Evolutionary conservation across 2,329 filamentous ascomycete genomes (phyloP).

Genomic region (Scedosporium boydii): DNA sequence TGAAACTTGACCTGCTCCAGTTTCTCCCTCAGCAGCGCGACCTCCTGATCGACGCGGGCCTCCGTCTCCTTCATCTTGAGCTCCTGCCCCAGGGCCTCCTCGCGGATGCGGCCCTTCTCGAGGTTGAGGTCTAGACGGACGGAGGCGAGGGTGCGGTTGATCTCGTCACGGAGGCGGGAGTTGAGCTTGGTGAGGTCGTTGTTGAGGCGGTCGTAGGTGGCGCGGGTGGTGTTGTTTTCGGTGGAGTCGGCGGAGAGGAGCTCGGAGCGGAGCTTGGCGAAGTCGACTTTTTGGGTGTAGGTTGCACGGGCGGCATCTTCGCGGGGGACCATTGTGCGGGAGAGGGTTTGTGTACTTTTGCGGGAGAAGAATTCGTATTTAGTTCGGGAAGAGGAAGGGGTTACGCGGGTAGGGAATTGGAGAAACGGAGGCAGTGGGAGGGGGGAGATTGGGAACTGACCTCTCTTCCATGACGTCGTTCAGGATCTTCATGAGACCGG

Average conservation of each 20-base stretch:
- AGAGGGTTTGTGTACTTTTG: slow-evolving; percentile 83
- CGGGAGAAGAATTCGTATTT: neutral
- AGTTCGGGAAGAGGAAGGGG: no score
- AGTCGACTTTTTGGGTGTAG: slow-evolving; percentile 88
- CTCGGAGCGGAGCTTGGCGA: slow-evolving; percentile 92
- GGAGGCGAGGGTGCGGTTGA: slow-evolving; percentile 85
- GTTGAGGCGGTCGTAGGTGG: slow-evolving; percentile 82
- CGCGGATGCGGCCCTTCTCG: slow-evolving; percentile 90
- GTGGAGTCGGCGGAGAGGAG: slow-evolving; percentile 85
- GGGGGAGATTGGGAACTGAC: slow-evolving; percentile 24
- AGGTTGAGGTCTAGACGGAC: slow-evolving; percentile 89
- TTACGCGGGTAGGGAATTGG: neutral
- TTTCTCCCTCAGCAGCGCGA: slow-evolving; percentile 79
- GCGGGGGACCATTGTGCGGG: slow-evolving; percentile 92
- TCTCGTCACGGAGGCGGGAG: slow-evolving; percentile 82
- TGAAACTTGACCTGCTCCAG: slow-evolving; percentile 97
- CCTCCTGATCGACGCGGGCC: slow-evolving; percentile 96
- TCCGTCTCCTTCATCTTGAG: slow-evolving; percentile 98
- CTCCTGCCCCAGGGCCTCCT: slow-evolving; percentile 94
- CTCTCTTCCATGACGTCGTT: slow-evolving; percentile 96
- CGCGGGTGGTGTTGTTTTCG: slow-evolving; percentile 78
- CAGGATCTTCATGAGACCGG: slow-evolving; percentile 96
- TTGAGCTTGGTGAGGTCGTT: slow-evolving; percentile 94
- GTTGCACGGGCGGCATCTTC: slow-evolving; percentile 81
- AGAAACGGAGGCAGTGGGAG: neutral